Percentiles rank a stretch among this genome's conserved stretches.
Evolutionary conservation across 176 grass and related monocot genomes (phyloP).

Genomic region (Hyparrhenia diplandra): DNA sequence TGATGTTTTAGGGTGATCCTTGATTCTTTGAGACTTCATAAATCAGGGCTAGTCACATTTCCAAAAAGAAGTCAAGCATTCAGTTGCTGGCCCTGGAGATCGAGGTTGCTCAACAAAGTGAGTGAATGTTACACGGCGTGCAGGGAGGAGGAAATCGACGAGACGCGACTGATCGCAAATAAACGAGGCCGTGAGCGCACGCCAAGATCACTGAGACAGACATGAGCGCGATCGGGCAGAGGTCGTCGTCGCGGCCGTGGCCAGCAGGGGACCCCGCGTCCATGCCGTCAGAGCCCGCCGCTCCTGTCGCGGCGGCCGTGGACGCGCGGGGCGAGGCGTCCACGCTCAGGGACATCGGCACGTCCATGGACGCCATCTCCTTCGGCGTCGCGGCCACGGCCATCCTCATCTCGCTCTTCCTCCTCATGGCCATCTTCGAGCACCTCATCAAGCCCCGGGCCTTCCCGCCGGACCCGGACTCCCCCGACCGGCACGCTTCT

Average conservation of each 20-base stretch:
- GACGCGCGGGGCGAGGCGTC: conserved; percentile 43
- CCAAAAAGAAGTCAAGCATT: too few relatives aligned
- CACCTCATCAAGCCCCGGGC: conserved; percentile 85
- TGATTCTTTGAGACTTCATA: too few relatives aligned
- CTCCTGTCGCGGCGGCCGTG: background rate
- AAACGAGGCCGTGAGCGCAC: background rate
- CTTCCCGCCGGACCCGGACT: conserved; percentile 41
- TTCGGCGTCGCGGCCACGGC: conserved; percentile 94
- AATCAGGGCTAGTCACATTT: too few relatives aligned
- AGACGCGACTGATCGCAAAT: background rate
- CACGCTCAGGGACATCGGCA: conserved; percentile 70
- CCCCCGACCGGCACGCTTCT: background rate
- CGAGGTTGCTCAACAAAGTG: too few relatives aligned
- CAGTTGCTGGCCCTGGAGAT: too few relatives aligned
- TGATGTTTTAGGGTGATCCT: too few relatives aligned
- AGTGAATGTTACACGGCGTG: too few relatives aligned
- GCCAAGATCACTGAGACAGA: background rate
- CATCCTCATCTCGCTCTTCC: conserved; percentile 93
- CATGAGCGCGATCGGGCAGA: conserved; percentile 68
- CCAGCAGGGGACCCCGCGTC: conserved; percentile 37
- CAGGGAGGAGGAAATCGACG: too few relatives aligned
- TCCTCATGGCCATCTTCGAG: conserved; percentile 97
- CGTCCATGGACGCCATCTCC: conserved; percentile 88
- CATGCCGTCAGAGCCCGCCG: conserved; percentile 26
- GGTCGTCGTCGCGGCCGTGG: conserved; percentile 43